phyloP scores from a whole-genome alignment of 202 grass and related monocot genomes.

The Panicum hallii region DNA sequence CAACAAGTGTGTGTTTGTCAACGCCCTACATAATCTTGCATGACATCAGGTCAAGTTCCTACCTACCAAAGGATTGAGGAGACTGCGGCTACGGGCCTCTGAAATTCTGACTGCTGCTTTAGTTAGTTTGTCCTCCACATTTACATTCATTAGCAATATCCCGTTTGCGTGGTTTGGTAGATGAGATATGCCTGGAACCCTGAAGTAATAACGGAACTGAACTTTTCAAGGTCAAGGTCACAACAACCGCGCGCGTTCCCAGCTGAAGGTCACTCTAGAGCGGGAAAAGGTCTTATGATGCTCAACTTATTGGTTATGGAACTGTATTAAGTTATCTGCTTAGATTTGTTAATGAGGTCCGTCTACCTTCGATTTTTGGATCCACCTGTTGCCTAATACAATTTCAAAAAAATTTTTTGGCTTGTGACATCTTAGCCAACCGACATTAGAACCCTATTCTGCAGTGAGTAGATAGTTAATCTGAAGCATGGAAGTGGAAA shows the following conservation, averaged over 20 bases:
- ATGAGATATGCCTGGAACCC: neutral
- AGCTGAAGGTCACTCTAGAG: neutral
- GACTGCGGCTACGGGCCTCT: slow-evolving; percentile 9
- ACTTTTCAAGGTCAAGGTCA: slow-evolving; percentile 50
- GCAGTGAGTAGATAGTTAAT: neutral
- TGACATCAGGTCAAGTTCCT: slow-evolving; percentile 43
- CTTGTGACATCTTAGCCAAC: neutral
- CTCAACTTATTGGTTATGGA: slow-evolving; percentile 13
- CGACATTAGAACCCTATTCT: neutral
- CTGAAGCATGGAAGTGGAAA: neutral
- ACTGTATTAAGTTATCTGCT: neutral
- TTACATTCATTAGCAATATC: slow-evolving; percentile 21
- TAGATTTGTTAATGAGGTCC: neutral
- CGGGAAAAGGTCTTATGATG: slow-evolving; percentile 14
- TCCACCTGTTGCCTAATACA: neutral
- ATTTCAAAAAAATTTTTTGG: no score
- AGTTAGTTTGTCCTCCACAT: neutral
- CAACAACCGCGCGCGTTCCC: slow-evolving; percentile 29
- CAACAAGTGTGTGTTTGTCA: slow-evolving; percentile 9
- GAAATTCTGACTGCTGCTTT: slow-evolving; percentile 27
- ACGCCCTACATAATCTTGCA: neutral
- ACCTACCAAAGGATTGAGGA: slow-evolving; percentile 13
- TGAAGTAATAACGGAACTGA: slow-evolving; percentile 25
- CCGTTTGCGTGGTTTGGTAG: slow-evolving; percentile 19
- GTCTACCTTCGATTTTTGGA: neutral